These are phyloP conservation scores for Ambrosiella beaveri DNA, from an alignment of 2,329 filamentous ascomycete genomes.

Conservation along the genomic window DNA sequence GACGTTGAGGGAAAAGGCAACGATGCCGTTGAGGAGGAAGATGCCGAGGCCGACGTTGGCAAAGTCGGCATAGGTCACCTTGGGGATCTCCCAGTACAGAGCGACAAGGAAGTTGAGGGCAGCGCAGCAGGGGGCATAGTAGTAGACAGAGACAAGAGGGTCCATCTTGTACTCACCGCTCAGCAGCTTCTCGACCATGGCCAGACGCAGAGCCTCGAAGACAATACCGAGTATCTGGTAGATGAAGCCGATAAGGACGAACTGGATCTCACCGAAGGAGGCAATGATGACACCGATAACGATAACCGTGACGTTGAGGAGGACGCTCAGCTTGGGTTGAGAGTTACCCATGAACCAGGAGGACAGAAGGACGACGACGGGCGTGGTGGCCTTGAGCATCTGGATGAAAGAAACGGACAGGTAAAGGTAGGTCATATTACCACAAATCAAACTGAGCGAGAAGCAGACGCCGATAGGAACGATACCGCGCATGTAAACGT, in stretches of 20 bases:
- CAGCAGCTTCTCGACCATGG: conserved; percentile 69
- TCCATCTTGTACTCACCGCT: conserved; percentile 87
- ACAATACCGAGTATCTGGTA: conserved; percentile 63
- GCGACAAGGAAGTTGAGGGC: conserved; percentile 63
- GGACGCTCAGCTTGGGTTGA: conserved; percentile 66
- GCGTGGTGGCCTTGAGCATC: conserved; percentile 98
- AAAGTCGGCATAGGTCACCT: conserved; percentile 50
- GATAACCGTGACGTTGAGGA: conserved; percentile 87
- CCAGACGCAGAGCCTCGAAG: conserved; percentile 68
- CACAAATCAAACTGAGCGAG: conserved; percentile 88
- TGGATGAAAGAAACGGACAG: conserved; percentile 94
- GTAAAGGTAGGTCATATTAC: conserved; percentile 90
- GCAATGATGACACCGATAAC: conserved; percentile 90
- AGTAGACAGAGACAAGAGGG: conserved; percentile 73
- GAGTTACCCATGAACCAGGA: conserved; percentile 78
- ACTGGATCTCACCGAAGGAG: conserved; percentile 88
- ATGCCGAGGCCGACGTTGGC: conserved; percentile 55
- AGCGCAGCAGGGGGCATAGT: conserved; percentile 73
- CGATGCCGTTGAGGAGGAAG: conserved; percentile 58
- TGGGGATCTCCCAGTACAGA: conserved; percentile 56
- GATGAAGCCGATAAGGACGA: conserved; percentile 62
- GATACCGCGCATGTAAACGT: conserved; percentile 82
- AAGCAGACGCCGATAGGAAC: conserved; percentile 93
- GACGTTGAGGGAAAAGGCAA: conserved; percentile 68
- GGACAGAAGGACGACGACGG: conserved; percentile 77